Evolutionary conservation across 2,329 filamentous ascomycete species (phyloP), one percentile per base, ranked within the genome.

Genomic region (Cytospora chrysosperma): DNA sequence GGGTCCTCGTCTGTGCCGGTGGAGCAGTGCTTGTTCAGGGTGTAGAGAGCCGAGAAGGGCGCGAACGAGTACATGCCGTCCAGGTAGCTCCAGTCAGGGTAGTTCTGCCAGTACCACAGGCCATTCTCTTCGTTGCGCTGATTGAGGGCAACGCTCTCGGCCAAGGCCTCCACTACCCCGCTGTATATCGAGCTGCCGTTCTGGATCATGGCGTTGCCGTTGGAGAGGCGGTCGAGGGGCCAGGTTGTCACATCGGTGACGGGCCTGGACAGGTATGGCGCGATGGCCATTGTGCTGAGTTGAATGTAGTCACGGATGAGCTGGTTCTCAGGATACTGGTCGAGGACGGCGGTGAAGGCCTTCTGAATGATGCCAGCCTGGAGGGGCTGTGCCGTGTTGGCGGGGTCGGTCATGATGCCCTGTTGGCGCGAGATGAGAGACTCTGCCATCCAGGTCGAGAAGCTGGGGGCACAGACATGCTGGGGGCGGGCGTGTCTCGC

Each of bases 31-130:
- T 72, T 71, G 34, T 65, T 55, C 61, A 71, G 72, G 61, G 70
- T 74, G 70, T 72, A 76, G 63, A 68, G 68, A 3, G 73, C 71
- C 61, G 73, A 74, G 67, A 74, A 76, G 30, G 71, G 70, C 52
- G 73, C 73, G 12, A 74, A 73, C 73, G 77, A 77, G 68, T 74
- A 78, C 67, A 81, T 83, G 56, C 81, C 81, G 64, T 84, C 81
- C 1, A 82, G 73, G 56, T 82, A 82, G 66, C 77, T 79, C 75
- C 80, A 79, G 59, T 81, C 71, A 1, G 78, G 79, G 64, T 82
- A 82, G 28, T 15, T 49, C 0, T 63, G 59, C 62, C 59, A 75
- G 56, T 75, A 75, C 73, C 73, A 75, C 7, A 75, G 59, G 0
- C 73, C 72, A 27, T 68, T 65, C 56, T 71, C 68, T 10, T 59